phyloP scores from a whole-genome alignment of 202 grass and related monocot genomes.

The Zoysia matrella region DNA sequence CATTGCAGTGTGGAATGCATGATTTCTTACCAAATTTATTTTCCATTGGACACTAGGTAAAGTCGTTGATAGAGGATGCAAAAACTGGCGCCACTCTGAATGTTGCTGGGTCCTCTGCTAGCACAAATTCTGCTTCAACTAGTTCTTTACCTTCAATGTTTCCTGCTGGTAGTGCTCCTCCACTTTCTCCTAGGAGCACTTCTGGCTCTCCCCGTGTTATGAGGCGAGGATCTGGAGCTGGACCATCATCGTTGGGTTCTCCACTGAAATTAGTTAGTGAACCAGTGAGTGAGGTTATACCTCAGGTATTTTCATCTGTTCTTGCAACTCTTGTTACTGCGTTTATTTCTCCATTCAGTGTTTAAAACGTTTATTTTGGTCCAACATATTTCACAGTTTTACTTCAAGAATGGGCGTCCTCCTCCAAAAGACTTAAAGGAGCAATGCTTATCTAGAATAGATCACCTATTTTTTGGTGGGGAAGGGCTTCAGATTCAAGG shows the following conservation, averaged over 20 bases:
- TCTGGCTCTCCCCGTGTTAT: too few relatives aligned
- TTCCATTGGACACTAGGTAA: constrained; percentile 60
- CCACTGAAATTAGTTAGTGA: too few relatives aligned
- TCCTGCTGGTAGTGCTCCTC: constrained; percentile 92
- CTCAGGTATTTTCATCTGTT: constrained; percentile 66
- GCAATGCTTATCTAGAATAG: constrained; percentile 81
- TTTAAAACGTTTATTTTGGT: background rate
- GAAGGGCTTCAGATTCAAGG: constrained; percentile 61
- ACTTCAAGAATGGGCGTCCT: constrained; percentile 92
- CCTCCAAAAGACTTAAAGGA: constrained; percentile 85
- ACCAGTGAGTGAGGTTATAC: constrained; percentile 93
- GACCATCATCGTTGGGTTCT: too few relatives aligned
- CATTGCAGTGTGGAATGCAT: too few relatives aligned
- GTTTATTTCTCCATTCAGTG: constrained; percentile 30
- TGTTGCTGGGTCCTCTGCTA: constrained; percentile 61
- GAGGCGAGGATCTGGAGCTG: too few relatives aligned
- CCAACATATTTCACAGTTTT: constrained; percentile 70
- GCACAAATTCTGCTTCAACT: constrained; percentile 60
- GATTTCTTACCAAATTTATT: constrained; percentile 30
- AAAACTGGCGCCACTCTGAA: constrained; percentile 67
- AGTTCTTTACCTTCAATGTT: constrained; percentile 93
- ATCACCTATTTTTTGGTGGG: too few relatives aligned
- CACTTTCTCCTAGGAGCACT: constrained; percentile 92
- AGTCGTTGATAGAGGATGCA: constrained; percentile 90
- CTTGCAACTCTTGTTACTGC: constrained; percentile 4